Percentiles rank a stretch among this genome's conserved stretches.
Evolutionary conservation across 176 grass and related monocot genomes (phyloP).

Genomic region (Aegilops tauschii): DNA sequence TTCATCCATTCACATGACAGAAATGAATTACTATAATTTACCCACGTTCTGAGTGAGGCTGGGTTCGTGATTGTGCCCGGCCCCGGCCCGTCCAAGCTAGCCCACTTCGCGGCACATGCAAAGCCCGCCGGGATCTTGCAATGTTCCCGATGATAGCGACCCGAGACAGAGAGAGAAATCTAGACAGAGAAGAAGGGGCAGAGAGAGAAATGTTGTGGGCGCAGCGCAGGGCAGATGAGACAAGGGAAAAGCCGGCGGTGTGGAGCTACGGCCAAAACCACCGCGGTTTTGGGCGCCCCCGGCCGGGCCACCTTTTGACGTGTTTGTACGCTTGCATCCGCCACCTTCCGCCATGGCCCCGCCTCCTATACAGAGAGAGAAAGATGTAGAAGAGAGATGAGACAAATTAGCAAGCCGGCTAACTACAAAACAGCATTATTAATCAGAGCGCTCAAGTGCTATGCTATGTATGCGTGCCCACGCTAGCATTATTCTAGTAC

Average conservation of each 20-base stretch:
- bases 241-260: conserved; percentile 16
- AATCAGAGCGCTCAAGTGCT: background rate
- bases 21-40: no score
- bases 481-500: no score
- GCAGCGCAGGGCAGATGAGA: background rate
- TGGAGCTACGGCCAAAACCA: background rate
- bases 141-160: no score
- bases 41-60: no score
- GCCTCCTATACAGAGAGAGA: background rate
- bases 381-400: background rate
- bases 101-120: no score
- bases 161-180: no score
- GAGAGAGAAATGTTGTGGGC: background rate
- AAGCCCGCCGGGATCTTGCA: no score
- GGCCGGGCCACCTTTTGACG: background rate
- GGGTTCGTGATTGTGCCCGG: no score
- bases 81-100: no score
- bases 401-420: background rate
- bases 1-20: no score
- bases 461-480: background rate
- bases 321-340: conserved; percentile 10
- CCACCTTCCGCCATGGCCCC: background rate
- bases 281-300: background rate
- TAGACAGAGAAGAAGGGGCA: no score
- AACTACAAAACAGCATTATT: background rate